These are phyloP conservation scores for Gaeumannomyces tritici DNA, from an alignment of 2,329 filamentous ascomycete species.

Conservation along the genomic window DNA sequence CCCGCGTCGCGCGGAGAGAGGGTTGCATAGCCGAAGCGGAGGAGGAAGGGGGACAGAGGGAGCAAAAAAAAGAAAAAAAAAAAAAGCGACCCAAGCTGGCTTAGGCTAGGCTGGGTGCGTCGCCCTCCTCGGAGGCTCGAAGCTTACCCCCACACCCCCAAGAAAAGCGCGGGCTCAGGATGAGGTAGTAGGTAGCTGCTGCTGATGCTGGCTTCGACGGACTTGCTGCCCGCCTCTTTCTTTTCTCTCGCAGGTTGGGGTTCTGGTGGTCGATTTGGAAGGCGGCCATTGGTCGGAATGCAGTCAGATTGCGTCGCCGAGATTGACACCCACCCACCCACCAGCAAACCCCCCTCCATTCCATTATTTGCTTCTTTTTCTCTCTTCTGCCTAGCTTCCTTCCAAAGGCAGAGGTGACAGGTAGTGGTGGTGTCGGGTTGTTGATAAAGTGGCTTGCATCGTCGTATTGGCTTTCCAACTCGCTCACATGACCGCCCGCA, in stretches of 20 bases:
- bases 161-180: neutral
- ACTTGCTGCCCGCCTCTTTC: no score
- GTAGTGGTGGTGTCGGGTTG: neutral
- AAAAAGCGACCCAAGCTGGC: neutral
- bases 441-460: neutral
- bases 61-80: no score
- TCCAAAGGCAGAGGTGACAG: neutral
- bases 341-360: no score
- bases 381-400: neutral
- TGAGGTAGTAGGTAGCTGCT: neutral
- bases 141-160: neutral
- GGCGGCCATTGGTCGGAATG: neutral
- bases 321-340: neutral
- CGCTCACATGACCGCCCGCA: neutral
- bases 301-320: neutral
- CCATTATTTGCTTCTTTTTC: neutral
- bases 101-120: neutral
- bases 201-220: no score
- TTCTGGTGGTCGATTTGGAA: no score
- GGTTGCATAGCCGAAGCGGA: conserved; percentile 6
- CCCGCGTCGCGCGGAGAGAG: conserved; percentile 6
- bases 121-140: no score
- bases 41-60: no score
- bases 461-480: neutral
- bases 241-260: no score